These are phyloP conservation scores for Cystobasidium pallidum DNA, from an alignment of 1,284 basidiomycete genomes.

Conservation along the genomic window DNA sequence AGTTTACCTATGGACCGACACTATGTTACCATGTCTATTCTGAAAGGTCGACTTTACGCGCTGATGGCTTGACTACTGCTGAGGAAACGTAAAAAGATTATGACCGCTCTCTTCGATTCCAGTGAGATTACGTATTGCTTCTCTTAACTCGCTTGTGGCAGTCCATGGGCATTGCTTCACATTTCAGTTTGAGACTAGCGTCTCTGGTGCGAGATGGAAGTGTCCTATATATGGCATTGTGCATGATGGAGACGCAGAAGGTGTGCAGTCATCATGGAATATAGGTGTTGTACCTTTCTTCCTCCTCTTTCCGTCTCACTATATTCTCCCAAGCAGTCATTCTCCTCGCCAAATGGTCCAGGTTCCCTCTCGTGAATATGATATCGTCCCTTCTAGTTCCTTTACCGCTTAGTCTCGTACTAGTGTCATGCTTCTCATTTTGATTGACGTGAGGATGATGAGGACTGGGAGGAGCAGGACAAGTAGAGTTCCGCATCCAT, in stretches of 20 bases:
- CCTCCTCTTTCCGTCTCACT: slow-evolving; percentile 24
- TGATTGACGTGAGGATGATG: not conserved
- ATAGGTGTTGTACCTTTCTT: slow-evolving; percentile 4
- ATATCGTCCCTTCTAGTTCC: slow-evolving; percentile 25
- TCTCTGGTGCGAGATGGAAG: too few species aligned
- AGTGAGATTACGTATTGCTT: too few species aligned
- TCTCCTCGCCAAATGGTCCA: slow-evolving; percentile 21
- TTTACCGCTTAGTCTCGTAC: not conserved
- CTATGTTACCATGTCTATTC: too few species aligned
- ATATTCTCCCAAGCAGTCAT: slow-evolving; percentile 30
- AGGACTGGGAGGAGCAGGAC: not conserved
- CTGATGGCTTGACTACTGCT: too few species aligned
- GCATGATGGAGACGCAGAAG: not conserved
- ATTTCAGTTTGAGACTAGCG: too few species aligned
- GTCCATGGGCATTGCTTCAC: too few species aligned
- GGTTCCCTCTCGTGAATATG: slow-evolving; percentile 32
- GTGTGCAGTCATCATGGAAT: not conserved
- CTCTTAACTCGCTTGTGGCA: too few species aligned
- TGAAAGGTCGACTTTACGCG: too few species aligned
- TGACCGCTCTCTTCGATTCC: too few species aligned
- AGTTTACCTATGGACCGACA: too few species aligned
- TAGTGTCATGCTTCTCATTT: not conserved
- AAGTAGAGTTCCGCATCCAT: slow-evolving; percentile 17
- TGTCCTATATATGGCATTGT: too few species aligned
- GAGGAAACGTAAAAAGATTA: too few species aligned